Percentiles rank a stretch among this genome's conserved stretches.
Conservation (phyloP, 1,284 basidiomycete species). For the Crucibulum cyathiforme region DNA sequence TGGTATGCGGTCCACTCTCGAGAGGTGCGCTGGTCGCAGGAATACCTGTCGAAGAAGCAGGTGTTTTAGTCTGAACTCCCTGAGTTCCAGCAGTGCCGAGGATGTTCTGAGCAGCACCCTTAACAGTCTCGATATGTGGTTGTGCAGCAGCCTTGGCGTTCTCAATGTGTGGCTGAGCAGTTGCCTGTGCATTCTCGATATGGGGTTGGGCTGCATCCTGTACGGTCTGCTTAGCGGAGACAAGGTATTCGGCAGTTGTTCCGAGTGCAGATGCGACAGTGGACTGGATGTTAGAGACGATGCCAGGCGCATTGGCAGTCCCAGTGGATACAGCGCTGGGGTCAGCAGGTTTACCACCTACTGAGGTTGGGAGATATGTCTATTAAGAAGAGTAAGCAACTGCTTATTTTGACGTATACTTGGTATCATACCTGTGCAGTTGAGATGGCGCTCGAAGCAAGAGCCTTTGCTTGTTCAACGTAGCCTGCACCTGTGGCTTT, state of each 20-base stretch:
- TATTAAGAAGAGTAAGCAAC: constrained; percentile 12
- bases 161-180: constrained; percentile 12
- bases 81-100: constrained; percentile 26
- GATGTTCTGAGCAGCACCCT: constrained; percentile 29
- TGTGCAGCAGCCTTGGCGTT: constrained; percentile 18
- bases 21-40: constrained; percentile 47
- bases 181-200: constrained; percentile 37
- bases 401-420: not conserved
- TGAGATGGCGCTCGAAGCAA: constrained; percentile 51
- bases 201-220: constrained; percentile 36
- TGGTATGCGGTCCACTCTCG: constrained; percentile 48
- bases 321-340: not conserved
- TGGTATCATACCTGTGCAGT: constrained; percentile 54
- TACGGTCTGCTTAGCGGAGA: constrained; percentile 43
- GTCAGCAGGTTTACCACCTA: constrained; percentile 20
- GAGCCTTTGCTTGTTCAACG: constrained; percentile 57
- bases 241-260: constrained; percentile 34
- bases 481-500: constrained; percentile 52
- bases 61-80: constrained; percentile 14
- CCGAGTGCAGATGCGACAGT: constrained; percentile 17
- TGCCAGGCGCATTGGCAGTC: not conserved
- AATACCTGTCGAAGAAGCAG: constrained; percentile 34
- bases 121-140: constrained; percentile 43
- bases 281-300: constrained; percentile 12
- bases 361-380: constrained; percentile 39